phyloP scores from a whole-genome alignment of 2,329 filamentous ascomycete genomes.

The Cladobotryum mycophilum region DNA sequence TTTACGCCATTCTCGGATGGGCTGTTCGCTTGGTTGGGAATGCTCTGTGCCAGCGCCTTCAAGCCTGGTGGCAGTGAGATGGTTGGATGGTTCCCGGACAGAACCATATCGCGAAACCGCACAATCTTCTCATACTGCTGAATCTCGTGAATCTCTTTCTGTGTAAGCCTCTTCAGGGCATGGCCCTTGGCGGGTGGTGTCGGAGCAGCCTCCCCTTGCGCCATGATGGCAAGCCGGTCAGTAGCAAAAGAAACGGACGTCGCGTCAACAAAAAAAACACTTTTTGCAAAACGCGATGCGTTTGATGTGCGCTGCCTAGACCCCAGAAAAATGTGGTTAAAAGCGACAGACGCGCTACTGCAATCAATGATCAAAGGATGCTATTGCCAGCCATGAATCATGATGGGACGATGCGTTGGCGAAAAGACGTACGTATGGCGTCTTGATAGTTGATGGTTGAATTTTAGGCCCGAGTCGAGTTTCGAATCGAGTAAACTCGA shows the following conservation, averaged over 20 bases:
- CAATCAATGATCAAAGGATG: slow-evolving; percentile 1
- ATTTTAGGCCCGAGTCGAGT: neutral
- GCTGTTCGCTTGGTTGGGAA: neutral
- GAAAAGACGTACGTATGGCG: neutral
- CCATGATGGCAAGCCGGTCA: slow-evolving; percentile 17
- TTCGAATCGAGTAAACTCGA: neutral
- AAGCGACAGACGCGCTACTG: neutral
- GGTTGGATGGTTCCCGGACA: slow-evolving; percentile 66
- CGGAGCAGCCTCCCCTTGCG: slow-evolving; percentile 18
- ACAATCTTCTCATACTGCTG: slow-evolving; percentile 74
- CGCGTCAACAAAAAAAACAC: neutral
- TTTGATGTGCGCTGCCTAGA: neutral
- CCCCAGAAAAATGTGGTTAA: neutral
- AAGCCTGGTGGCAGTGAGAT: slow-evolving; percentile 49
- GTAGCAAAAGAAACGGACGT: slow-evolving; percentile 1
- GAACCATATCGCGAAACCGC: slow-evolving; percentile 70
- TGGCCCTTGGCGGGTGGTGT: slow-evolving; percentile 13
- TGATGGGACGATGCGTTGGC: slow-evolving; percentile 1
- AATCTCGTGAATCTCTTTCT: slow-evolving; percentile 51
- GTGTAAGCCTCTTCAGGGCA: slow-evolving; percentile 25
- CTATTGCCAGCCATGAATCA: neutral
- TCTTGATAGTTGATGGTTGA: neutral
- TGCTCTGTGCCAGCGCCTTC: slow-evolving; percentile 17
- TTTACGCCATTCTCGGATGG: slow-evolving; percentile 15
- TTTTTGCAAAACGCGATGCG: neutral